Evolutionary conservation across 2,329 filamentous ascomycete genomes (phyloP).

Genomic region (Monosporascus sp.): DNA sequence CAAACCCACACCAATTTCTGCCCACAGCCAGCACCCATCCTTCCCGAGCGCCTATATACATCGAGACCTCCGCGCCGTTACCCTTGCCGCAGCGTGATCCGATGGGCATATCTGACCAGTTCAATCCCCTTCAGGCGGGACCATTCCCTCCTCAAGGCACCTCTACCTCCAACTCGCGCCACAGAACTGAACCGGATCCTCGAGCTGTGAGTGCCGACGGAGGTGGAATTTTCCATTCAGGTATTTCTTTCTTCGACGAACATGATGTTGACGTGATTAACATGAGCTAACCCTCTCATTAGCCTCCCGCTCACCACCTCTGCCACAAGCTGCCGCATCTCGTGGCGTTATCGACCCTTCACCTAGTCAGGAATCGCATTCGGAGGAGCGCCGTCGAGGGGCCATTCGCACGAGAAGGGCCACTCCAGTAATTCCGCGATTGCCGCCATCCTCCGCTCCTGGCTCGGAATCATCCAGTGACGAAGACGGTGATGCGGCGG

Average conservation of each 20-base stretch:
- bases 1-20: neutral
- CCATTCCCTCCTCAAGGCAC: neutral
- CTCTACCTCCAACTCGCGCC: conserved; percentile 4
- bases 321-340: conserved; percentile 1
- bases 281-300: neutral
- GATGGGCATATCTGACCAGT: neutral
- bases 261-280: neutral
- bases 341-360: conserved; percentile 1
- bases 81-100: neutral
- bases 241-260: conserved; percentile 4
- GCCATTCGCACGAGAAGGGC: conserved; percentile 2
- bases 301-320: conserved; percentile 11
- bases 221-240: conserved; percentile 4
- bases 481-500: conserved; percentile 2
- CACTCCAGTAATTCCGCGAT: conserved; percentile 3
- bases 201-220: conserved; percentile 1
- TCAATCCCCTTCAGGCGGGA: neutral
- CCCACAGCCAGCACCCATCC: neutral
- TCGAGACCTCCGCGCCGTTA: neutral
- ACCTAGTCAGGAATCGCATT: neutral
- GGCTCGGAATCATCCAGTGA: conserved; percentile 15
- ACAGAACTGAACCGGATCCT: conserved; percentile 2
- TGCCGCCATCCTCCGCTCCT: conserved; percentile 3
- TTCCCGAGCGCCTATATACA: neutral
- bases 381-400: conserved; percentile 4